Percentiles rank a stretch among this genome's conserved stretches.
Conservation (phyloP, 345 rosid genomes). For the Combretum micranthum region DNA sequence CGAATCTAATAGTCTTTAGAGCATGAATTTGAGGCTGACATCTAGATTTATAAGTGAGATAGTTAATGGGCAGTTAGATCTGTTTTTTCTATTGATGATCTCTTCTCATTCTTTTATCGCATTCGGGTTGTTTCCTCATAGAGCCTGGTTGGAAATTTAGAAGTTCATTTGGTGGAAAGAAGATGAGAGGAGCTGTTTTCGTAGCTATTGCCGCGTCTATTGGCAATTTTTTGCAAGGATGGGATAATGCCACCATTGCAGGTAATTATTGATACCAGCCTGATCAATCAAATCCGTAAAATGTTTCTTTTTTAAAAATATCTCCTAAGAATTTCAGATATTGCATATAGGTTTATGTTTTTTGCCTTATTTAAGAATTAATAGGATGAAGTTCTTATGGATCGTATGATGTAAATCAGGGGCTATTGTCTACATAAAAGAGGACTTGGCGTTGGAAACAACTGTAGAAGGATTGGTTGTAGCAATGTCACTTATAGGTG, state of each 20-base stretch:
- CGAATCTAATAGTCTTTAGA: neutral
- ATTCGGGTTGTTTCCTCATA: neutral
- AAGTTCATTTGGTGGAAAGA: conserved; percentile 4
- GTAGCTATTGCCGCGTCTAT: conserved; percentile 90
- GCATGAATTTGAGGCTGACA: neutral
- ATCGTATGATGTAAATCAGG: conserved; percentile 33
- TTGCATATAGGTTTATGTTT: neutral
- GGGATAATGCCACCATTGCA: conserved; percentile 99
- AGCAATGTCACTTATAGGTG: conserved; percentile 94
- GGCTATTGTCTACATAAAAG: conserved; percentile 74
- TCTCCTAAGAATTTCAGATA: neutral
- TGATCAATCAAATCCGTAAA: neutral
- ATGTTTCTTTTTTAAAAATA: conserved; percentile 6
- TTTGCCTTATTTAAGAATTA: neutral
- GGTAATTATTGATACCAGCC: conserved; percentile 32
- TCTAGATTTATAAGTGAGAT: neutral
- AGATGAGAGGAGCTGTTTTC: conserved; percentile 73
- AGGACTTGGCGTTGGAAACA: conserved; percentile 53
- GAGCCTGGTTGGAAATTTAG: conserved; percentile 10
- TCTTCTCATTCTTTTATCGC: neutral
- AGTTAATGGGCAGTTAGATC: neutral
- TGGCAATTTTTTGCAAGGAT: conserved; percentile 98
- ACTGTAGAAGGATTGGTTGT: conserved; percentile 87
- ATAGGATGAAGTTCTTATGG: neutral
- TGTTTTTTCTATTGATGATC: neutral